Conservation (phyloP, 2,329 filamentous ascomycete species). For the Daldinia sp. region DNA sequence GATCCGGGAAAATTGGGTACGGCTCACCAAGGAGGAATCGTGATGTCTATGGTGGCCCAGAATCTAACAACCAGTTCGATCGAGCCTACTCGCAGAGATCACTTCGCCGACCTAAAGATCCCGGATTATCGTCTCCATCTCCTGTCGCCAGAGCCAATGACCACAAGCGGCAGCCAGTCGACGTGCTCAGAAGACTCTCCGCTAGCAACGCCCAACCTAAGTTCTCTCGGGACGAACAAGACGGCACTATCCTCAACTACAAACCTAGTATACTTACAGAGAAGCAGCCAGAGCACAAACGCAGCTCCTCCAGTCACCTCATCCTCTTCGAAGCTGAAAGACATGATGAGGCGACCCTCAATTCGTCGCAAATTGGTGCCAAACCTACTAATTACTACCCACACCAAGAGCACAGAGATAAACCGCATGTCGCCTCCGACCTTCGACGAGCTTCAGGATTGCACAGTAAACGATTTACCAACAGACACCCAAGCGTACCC, state of each 20-base stretch:
- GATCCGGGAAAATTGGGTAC: conserved; percentile 38
- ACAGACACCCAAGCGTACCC: conserved; percentile 11
- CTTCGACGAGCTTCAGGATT: conserved; percentile 22
- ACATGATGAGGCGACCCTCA: conserved; percentile 42
- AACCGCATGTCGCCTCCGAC: conserved; percentile 17
- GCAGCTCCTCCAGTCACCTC: conserved; percentile 51
- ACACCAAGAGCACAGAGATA: conserved; percentile 17
- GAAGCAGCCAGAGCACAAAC: conserved; percentile 26
- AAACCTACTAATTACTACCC: conserved; percentile 37
- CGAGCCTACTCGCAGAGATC: conserved; percentile 29
- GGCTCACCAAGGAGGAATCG: conserved; percentile 17
- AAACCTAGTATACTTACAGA: conserved; percentile 19
- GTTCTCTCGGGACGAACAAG: conserved; percentile 15
- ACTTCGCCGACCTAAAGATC: conserved; percentile 42
- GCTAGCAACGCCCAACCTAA: conserved; percentile 14
- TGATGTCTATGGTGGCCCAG: conserved; percentile 32
- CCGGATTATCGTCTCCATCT: conserved; percentile 43
- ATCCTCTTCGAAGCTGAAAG: conserved; percentile 49
- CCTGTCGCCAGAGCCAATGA: conserved; percentile 26
- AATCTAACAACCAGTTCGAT: conserved; percentile 26
- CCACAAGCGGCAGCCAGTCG: conserved; percentile 19
- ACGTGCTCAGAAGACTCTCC: conserved; percentile 22
- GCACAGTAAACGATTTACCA: conserved; percentile 16
- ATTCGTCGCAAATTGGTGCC: conserved; percentile 42
- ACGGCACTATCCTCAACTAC: conserved; percentile 23